Conservation (phyloP, 2,329 filamentous ascomycete species). For the Lojkania enalia region DNA sequence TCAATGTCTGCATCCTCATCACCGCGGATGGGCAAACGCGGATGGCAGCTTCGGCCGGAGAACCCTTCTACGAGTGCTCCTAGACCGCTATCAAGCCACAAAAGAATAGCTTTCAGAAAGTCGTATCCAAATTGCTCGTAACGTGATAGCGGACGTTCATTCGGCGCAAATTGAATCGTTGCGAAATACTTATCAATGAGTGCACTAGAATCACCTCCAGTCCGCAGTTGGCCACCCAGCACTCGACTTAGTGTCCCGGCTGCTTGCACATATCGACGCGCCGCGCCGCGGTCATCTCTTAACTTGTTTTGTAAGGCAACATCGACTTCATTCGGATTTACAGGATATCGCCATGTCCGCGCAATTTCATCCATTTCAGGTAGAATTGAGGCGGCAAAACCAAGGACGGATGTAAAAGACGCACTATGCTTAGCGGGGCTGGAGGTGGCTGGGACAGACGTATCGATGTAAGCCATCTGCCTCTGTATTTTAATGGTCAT, state of each 20-base stretch:
- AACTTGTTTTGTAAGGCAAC: slow-evolving; percentile 60
- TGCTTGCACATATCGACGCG: slow-evolving; percentile 65
- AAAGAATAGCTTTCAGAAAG: slow-evolving; percentile 64
- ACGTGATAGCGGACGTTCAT: slow-evolving; percentile 35
- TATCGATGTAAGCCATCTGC: slow-evolving; percentile 57
- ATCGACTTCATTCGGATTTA: slow-evolving; percentile 58
- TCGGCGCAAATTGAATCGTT: slow-evolving; percentile 52
- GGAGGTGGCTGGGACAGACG: slow-evolving; percentile 15
- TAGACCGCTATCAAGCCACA: slow-evolving; percentile 65
- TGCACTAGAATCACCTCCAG: slow-evolving; percentile 40
- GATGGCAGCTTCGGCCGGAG: slow-evolving; percentile 49
- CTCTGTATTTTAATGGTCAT: slow-evolving; percentile 58
- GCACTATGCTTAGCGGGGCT: slow-evolving; percentile 46
- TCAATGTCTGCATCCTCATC: slow-evolving; percentile 52
- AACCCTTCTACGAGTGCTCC: slow-evolving; percentile 61
- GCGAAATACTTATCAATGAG: slow-evolving; percentile 51
- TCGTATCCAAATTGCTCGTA: slow-evolving; percentile 64
- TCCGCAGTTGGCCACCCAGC: slow-evolving; percentile 58
- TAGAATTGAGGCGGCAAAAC: slow-evolving; percentile 49
- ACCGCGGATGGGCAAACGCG: slow-evolving; percentile 57
- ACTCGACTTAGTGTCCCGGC: slow-evolving; percentile 60
- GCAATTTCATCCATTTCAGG: slow-evolving; percentile 61
- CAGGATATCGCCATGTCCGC: slow-evolving; percentile 61
- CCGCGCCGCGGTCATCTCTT: slow-evolving; percentile 58
- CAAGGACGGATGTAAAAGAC: slow-evolving; percentile 46